Base-by-base conservation (phyloP, 2,329 filamentous ascomycete genomes). In the Arthrobotrys megalospora region DNA sequence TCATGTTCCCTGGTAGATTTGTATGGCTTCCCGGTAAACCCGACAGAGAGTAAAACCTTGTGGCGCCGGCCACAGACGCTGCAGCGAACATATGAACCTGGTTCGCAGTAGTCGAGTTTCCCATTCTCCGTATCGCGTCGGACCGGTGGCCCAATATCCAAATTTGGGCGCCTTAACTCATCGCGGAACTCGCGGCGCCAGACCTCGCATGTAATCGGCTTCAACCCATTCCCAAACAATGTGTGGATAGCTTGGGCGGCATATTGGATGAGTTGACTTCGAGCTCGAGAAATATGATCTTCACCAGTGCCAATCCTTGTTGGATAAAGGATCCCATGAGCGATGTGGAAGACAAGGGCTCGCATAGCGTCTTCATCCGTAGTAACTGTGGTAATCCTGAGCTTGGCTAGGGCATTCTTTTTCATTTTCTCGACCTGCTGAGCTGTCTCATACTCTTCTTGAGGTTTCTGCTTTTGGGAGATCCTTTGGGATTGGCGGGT, bases 111-210 rank as follows among this genome's bases (percentile, higher is more conserved):
- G 10, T 41, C 45, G 28, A 55, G 21, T 6, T 41, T 3, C 14
- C n/a, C 45, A 2, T 24, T 55, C 34, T 68, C 62, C 28, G 24
- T 52, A 2, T 68, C 24, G 21, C 63, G 67, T 3, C 53, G 36
- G 19, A 34, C 55, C 2, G 75, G 67, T 5, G 14, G 38, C 10
- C 38, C 50, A 10, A 67, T 16, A 6, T 24, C 28, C 4, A 72
- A 3, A 2, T 19, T 52, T 6, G 45, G 14, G 0, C 67, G 50
- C 28, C 75, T 62, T 52, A 72, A 62, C 16, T 58, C 75, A 14
- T 72, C 67, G 19, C 38, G 63, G 47, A 78, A 78, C 36, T 78
- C 75, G 11, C 47, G 43, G 11, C 75, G 67, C 75, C 75, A 78
- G 16, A 43, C 34, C 8, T 63, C 52, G 38, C 67, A 55, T 6